Evolutionary conservation across 371 early-diverging fungal genomes (phyloP).

Genomic region (Ecytonucleospora hepatopenaei): DNA sequence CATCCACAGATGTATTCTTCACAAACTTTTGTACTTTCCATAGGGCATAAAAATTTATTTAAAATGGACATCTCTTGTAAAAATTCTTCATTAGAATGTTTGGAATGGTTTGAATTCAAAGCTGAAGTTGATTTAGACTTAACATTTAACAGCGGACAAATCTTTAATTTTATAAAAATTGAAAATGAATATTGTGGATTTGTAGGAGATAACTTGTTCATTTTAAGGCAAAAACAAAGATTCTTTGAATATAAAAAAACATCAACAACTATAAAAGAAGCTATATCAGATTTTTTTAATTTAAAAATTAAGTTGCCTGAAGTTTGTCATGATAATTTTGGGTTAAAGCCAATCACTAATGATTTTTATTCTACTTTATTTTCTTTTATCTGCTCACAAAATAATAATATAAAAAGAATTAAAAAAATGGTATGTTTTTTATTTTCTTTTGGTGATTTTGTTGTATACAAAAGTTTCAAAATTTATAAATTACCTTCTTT

Average conservation of each 20-base stretch:
- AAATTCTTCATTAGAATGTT: not conserved
- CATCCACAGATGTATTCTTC: conserved; percentile 17
- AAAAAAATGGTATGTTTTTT: conserved; percentile 66
- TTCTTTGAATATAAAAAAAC: conserved; percentile 17
- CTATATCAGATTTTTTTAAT: conserved; percentile 65
- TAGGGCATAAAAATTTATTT: not conserved
- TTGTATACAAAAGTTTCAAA: conserved; percentile 11
- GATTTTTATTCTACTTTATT: conserved; percentile 74
- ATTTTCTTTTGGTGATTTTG: conserved; percentile 15
- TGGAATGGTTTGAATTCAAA: not conserved
- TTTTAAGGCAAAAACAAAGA: conserved; percentile 20
- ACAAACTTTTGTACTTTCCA: not conserved
- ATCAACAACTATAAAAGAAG: conserved; percentile 4
- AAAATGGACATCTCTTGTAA: not conserved
- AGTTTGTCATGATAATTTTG: conserved; percentile 36
- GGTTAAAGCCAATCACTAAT: conserved; percentile 58
- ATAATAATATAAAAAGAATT: conserved; percentile 84
- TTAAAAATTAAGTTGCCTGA: conserved; percentile 60
- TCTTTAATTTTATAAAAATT: conserved; percentile 41
- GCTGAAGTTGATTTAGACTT: conserved; percentile 29
- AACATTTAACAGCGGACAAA: conserved; percentile 51
- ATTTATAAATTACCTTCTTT: conserved; percentile 58
- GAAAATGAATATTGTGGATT: conserved; percentile 22
- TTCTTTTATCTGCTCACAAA: conserved; percentile 79
- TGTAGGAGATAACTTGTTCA: conserved; percentile 15